Percentiles rank a stretch among this genome's conserved stretches.
phyloP scores from a whole-genome alignment of 2,329 filamentous ascomycete genomes.

The Lasiodiplodia sp. region DNA sequence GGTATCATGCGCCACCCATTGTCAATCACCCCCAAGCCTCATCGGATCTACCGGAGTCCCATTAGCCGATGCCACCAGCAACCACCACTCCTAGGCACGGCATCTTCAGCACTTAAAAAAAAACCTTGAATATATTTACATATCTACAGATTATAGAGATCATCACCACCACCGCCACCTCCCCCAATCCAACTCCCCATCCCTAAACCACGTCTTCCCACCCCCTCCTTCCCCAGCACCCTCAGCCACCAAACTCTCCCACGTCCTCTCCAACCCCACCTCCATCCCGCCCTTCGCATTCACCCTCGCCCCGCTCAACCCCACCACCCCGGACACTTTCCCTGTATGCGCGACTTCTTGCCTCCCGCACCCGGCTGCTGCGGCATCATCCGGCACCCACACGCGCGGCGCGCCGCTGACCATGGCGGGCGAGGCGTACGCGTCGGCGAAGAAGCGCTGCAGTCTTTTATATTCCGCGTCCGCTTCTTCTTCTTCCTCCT shows the following conservation, averaged over 20 bases:
- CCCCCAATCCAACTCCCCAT: slow-evolving; percentile 24
- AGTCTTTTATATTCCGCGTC: neutral
- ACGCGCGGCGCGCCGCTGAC: slow-evolving; percentile 9
- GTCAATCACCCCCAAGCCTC: neutral
- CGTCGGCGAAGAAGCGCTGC: neutral
- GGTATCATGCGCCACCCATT: too few relatives aligned
- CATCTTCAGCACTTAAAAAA: neutral
- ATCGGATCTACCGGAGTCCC: too few relatives aligned
- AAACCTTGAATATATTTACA: neutral
- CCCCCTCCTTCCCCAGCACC: neutral
- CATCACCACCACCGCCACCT: slow-evolving; percentile 20
- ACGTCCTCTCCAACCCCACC: neutral
- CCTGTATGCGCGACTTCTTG: slow-evolving; percentile 7
- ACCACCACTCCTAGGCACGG: too few relatives aligned
- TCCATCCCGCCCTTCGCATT: neutral
- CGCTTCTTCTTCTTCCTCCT: neutral
- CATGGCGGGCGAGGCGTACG: slow-evolving; percentile 20
- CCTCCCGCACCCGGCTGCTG: neutral
- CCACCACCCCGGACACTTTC: slow-evolving; percentile 6
- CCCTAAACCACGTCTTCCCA: slow-evolving; percentile 15
- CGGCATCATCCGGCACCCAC: slow-evolving; percentile 14
- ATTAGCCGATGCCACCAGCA: neutral
- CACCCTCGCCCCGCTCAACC: neutral
- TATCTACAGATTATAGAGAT: neutral
- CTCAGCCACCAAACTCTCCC: slow-evolving; percentile 13